Evolutionary conservation across 2,329 filamentous ascomycete genomes (phyloP).

Genomic region (Colletotrichum endophyticum): DNA sequence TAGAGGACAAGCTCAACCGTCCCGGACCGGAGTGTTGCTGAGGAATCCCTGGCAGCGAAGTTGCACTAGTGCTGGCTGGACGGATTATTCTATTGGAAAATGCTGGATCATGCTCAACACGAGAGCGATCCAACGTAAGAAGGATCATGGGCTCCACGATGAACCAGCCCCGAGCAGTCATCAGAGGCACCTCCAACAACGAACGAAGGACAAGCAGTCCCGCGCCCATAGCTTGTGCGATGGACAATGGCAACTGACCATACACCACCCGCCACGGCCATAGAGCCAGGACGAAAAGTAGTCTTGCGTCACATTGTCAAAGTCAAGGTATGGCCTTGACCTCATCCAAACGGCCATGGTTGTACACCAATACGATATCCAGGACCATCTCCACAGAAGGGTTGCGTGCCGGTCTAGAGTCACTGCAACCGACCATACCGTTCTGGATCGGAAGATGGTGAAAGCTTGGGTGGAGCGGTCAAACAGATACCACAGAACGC

Average conservation of each 20-base stretch:
- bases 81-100: neutral
- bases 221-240: neutral
- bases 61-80: neutral
- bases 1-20: neutral
- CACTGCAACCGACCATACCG: accelerated
- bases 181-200: neutral
- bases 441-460: no score
- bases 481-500: accelerated
- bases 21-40: neutral
- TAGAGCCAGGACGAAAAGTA: neutral
- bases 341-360: neutral
- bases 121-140: neutral
- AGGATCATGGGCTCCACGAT: neutral
- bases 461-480: neutral
- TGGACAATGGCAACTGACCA: neutral
- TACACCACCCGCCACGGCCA: neutral
- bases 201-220: neutral
- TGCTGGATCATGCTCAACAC: neutral
- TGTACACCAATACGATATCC: neutral
- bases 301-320: neutral
- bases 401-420: neutral
- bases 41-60: neutral
- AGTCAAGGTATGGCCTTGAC: neutral
- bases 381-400: neutral
- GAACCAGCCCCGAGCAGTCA: neutral